Evolutionary conservation across 148 eudicot species (phyloP), one percentile per base, ranked within the genome.

Genomic region (Silene latifolia): DNA sequence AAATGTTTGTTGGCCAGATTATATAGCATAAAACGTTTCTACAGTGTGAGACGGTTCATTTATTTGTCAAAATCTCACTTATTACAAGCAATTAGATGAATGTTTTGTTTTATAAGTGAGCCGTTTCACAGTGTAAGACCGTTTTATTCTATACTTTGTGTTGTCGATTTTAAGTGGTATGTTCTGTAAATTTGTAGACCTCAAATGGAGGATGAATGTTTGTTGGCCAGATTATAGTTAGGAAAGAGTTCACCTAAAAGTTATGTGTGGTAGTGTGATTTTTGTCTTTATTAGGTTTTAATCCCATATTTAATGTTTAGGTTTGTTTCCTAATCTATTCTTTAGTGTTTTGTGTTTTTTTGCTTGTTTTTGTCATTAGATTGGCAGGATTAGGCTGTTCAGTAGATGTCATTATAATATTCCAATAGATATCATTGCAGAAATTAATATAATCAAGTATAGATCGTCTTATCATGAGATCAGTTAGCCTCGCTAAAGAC

Each of bases 191-290:
- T 20, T 42, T 65, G 2, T 65, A 6, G 47, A 21, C 64, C 64
- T 61, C 11, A 61, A 61, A 61, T 61, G 54, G 10, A 19, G 9
- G 5, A 29, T 2, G n/a, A 29, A 42, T 67, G 24, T 67, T 42
- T n/a, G 71, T n/a, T 67, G 8, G 25, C 14, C 25, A 46, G 9
- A 46, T 21, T 21, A 60, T 60, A 14, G 19, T 2, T 60, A 23
- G 44, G 44, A 39, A 60, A 23, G 15, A 23, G 64, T 60, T 35
- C 23, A 65, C 47, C 48, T 32, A 35, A 0, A 39, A 19, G 5
- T 23, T 35, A 44, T 67, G 54, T 42, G 71, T 67, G 53, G 70
- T 67, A 35, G 71, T 67, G 53, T 21, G 24, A 27, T 67, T 67
- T 67, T 67, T 67, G 71, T 67, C 54, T 67, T 67, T 24, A 42